Conservation (phyloP, 139 green algal species). For the Tetradesmus obliquus region DNA sequence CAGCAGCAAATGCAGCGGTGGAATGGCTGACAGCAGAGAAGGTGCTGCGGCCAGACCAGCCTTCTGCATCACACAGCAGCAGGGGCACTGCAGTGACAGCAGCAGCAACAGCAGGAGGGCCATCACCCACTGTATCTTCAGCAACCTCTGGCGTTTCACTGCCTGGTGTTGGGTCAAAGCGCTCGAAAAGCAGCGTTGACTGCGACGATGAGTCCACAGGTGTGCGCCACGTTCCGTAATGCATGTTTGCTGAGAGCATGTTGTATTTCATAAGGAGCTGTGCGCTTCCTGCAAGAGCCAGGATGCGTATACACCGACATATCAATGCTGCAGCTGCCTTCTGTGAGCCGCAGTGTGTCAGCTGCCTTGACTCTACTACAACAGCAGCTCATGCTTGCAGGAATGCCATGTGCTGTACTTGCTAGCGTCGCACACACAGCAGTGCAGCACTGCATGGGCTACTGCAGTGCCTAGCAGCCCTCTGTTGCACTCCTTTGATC, state of each 20-base stretch:
- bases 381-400: neutral
- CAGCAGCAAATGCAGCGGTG: conserved; percentile 37
- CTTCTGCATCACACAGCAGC: conserved; percentile 14
- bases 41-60: conserved; percentile 21
- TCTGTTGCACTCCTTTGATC: neutral
- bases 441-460: no score
- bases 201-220: conserved; percentile 38
- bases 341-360: no score
- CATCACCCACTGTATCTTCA: conserved; percentile 23
- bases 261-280: no score
- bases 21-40: conserved; percentile 29
- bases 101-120: neutral
- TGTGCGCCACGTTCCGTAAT: neutral
- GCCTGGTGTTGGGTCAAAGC: conserved; percentile 39
- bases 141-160: neutral
- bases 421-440: no score
- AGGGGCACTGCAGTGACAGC: conserved; percentile 11
- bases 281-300: no score
- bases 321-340: no score
- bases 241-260: no score
- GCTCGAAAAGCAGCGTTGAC: conserved; percentile 31
- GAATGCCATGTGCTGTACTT: neutral
- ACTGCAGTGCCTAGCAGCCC: no score
- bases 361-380: no score
- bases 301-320: no score